Conservation (phyloP, 805 yeast genomes). For the Wickerhamomyces ciferrii region DNA sequence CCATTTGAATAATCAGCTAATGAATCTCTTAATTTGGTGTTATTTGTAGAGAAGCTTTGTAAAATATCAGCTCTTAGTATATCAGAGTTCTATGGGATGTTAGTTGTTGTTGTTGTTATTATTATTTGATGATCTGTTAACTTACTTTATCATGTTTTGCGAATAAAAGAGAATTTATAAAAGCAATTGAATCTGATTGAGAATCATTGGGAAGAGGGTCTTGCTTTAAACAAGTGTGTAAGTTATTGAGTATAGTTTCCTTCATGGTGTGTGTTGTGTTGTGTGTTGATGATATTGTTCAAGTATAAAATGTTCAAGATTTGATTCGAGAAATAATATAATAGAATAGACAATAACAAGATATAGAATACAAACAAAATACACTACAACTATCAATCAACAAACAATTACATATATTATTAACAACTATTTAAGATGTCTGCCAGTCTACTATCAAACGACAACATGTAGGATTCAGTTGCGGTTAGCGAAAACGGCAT, state of each 20-base stretch:
- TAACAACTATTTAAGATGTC: conserved; percentile 11
- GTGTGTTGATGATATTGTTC: neutral
- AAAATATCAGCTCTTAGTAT: neutral
- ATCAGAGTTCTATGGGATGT: neutral
- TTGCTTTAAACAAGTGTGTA: neutral
- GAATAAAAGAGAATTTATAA: conserved; percentile 5
- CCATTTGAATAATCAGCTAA: neutral
- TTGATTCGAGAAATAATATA: neutral
- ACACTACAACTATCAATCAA: neutral
- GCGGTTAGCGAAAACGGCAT: conserved; percentile 29
- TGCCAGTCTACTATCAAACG: conserved; percentile 29
- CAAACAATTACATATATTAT: neutral
- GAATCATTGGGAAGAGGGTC: neutral
- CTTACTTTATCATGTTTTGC: conserved; percentile 10
- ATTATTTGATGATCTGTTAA: neutral
- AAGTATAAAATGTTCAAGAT: neutral
- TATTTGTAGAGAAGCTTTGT: neutral
- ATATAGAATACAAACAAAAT: too few species aligned
- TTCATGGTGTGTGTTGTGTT: neutral
- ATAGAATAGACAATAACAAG: too few species aligned
- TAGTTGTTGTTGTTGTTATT: neutral
- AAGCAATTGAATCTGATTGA: conserved; percentile 4
- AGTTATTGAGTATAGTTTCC: neutral
- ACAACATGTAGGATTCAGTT: conserved; percentile 25
- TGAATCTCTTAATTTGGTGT: neutral